Evolutionary conservation across 1,284 basidiomycete species (phyloP), one percentile per base, ranked within the genome.

Genomic region (Salmacisia buchloeana): DNA sequence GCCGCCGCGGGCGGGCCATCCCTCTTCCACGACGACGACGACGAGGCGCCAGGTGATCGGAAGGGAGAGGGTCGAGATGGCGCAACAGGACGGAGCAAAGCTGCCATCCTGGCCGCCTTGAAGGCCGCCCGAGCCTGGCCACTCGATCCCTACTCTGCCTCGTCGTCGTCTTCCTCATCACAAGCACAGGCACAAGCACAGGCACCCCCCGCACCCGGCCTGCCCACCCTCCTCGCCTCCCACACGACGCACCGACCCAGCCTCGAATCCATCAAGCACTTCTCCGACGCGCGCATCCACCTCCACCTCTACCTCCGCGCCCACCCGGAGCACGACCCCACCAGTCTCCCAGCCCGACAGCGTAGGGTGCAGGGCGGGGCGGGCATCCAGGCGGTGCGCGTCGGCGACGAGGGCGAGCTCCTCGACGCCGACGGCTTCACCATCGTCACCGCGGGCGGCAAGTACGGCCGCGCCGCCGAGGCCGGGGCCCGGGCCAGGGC

Each of bases 371-470:
- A 25, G 34, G 41, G 9, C 21, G 38, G 12, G n/a, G 12, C 23
- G 5, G 73, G 74, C 43, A 76, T 78, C 21, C 60, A 72, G 36
- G 75, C 69, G 21, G 76, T 75, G 23, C 68, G 66, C 29, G 62
- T 75, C 45, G 77, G 77, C 15, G 66, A 75, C 12, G 61, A 70
- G 6, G 77, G 77, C 60, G 76, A 78, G 59, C 61, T 78, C 6
- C 63, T 79, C 25, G 77, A 79, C 64, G 70, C 66, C 49, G 77
- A 79, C 58, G 77, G 77, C 13, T 79, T 79, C 63, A 74, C 68
- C 58, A 79, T 79, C 56, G 77, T 79, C 36, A 75, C 77, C 52
- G 62, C 69, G 18, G 73, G 74, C 33, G 69, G 69, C 56, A 72
- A 72, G 41, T 78, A 76, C 63, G 77, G 76, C 1, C 68, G 73